These are phyloP conservation scores for Cicer judaicum DNA, from an alignment of 306 rosid species.

Conservation along the genomic window DNA sequence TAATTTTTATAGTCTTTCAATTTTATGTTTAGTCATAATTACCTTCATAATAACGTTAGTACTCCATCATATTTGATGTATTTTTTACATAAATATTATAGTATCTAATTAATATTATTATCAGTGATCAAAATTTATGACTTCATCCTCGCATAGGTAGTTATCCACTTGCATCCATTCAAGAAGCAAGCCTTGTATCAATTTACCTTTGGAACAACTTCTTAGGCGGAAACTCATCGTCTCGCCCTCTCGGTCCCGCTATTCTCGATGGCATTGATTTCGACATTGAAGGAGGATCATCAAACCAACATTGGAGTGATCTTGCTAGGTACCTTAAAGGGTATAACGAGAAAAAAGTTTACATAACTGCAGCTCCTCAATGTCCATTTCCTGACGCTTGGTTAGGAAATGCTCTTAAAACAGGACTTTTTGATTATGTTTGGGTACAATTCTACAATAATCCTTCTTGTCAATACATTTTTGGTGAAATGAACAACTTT, in stretches of 20 bases:
- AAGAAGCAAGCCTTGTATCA: conserved; percentile 11
- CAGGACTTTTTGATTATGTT: conserved; percentile 21
- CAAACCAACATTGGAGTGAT: conserved; percentile 41
- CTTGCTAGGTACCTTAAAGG: conserved; percentile 42
- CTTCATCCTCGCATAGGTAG: background rate
- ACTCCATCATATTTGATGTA: no score
- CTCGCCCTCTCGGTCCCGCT: conserved; percentile 21
- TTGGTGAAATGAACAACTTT: background rate
- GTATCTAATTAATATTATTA: no score
- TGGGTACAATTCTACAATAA: conserved; percentile 29
- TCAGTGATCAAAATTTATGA: no score
- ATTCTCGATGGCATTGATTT: conserved; percentile 23
- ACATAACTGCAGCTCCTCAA: conserved; percentile 28
- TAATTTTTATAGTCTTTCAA: no score
- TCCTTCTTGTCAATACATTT: conserved; percentile 25
- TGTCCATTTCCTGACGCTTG: conserved; percentile 36
- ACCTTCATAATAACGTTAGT: no score
- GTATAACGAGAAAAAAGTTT: background rate
- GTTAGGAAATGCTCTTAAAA: conserved; percentile 10
- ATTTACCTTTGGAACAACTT: conserved; percentile 17
- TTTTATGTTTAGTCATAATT: no score
- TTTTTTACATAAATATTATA: no score
- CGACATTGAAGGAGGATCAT: conserved; percentile 30
- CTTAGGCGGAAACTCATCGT: background rate
- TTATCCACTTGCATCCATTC: conserved; percentile 14